Conservation (phyloP, 306 rosid genomes). For the Cucurbita maxima region DNA sequence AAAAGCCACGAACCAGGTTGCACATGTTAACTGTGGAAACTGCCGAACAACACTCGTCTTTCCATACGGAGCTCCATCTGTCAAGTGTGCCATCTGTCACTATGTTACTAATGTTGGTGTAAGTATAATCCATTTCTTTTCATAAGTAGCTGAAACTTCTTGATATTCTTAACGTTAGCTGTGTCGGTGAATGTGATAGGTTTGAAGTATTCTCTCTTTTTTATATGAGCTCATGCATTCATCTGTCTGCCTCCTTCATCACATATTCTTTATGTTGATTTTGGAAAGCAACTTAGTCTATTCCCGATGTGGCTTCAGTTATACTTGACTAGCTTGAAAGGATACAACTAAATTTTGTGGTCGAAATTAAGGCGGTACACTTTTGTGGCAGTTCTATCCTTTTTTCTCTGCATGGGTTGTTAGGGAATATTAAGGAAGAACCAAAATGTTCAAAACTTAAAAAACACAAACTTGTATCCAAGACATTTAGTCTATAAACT, state of each 20-base stretch:
- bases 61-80: constrained; percentile 95
- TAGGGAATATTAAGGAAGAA: background rate
- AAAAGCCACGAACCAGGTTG: constrained; percentile 53
- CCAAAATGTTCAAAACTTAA: background rate
- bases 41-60: constrained; percentile 89
- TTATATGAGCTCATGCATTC: background rate
- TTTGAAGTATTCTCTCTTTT: background rate
- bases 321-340: background rate
- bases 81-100: constrained; percentile 94
- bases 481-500: background rate
- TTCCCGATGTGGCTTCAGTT: background rate
- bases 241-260: background rate
- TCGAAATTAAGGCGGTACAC: background rate
- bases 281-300: background rate
- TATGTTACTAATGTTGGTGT: constrained; percentile 67
- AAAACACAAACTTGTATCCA: background rate
- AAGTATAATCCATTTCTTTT: constrained; percentile 25
- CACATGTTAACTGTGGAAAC: constrained; percentile 81
- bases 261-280: background rate
- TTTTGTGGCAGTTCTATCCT: background rate
- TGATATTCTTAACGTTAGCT: background rate
- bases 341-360: background rate
- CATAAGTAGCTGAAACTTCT: background rate
- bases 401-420: background rate
- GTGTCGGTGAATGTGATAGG: background rate